A percentile compares a stretch with the other conserved stretches of the same genome.
Conservation (phyloP, 1,284 basidiomycete genomes). For the Wolfiporia cocos region DNA sequence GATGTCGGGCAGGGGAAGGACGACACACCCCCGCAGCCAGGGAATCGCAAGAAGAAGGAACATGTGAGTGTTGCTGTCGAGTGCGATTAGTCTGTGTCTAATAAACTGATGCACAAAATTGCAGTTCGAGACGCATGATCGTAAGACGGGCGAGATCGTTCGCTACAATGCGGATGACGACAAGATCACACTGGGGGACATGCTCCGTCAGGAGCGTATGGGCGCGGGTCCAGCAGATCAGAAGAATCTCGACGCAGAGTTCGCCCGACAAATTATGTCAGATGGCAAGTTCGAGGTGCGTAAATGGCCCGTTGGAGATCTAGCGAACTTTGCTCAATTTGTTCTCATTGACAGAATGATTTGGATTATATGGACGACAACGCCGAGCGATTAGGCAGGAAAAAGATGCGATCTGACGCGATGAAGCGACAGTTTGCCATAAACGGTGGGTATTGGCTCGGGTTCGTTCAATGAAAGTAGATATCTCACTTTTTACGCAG, state of each 20-base stretch:
- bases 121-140: constrained; percentile 86
- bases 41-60: constrained; percentile 74
- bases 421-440: constrained; percentile 98
- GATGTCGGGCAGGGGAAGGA: constrained; percentile 78
- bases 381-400: constrained; percentile 84
- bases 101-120: no score
- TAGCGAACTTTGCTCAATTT: no score
- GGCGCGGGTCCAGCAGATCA: constrained; percentile 84
- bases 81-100: no score
- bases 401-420: constrained; percentile 93
- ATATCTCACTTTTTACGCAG: constrained; percentile 33
- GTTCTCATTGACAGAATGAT: constrained; percentile 47
- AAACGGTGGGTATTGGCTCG: constrained; percentile 54
- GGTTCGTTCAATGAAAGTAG: neutral
- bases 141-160: constrained; percentile 81
- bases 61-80: constrained; percentile 52
- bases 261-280: constrained; percentile 82
- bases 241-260: constrained; percentile 87
- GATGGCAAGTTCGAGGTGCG: constrained; percentile 82
- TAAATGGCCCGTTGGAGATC: no score
- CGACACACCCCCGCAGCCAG: constrained; percentile 41
- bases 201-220: constrained; percentile 91
- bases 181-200: constrained; percentile 77
- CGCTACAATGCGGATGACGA: constrained; percentile 91
- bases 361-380: constrained; percentile 97